Evolutionary conservation across 345 rosid genomes (phyloP), one percentile per base, ranked within the genome.

Genomic region (Clausena lansium): DNA sequence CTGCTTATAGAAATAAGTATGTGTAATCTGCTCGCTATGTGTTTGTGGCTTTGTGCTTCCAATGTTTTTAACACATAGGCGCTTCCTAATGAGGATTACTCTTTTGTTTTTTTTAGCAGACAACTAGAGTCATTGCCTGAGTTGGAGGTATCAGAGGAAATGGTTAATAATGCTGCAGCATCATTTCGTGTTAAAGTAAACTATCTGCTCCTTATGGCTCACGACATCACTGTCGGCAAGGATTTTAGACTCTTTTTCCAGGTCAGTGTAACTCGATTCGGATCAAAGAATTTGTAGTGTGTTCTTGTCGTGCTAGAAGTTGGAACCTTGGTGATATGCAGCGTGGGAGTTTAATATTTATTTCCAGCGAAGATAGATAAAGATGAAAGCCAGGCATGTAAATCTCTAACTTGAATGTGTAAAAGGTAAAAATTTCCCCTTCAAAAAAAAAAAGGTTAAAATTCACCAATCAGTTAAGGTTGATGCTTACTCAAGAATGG

Each of bases 1-100:
- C 91, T 82, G 88, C 85, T 79, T 83, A 76, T 71, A 82, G 88
- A 73, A 87, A 91, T 79, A 89, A 80, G 98, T 95, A 84, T 64
- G 70, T 59, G 28, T 32, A 30, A 47, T 47, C 60, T 75, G 50
- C 61, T 35, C 58, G 33, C 4, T 35, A 11, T 25, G 25, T n/a
- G 54, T 58, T 50, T 32, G 2, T 20, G 5, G 24, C 36, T 13
- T 20, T 52, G 57, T 52, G 57, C 4, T 45, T 45, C 3, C 17
- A 4, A 3, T 45, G 17, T 33, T 39, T 39, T 15, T 62, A 32
- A 19, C 9, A 4, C 19, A 7, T 11, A 9, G 38, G 36, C 7
- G 1, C 15, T 76, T 67, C 25, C 35, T 76, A 15, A 76, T 2
- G 72, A 11, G 60, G 38, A 20, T 47, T 28, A 24, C 47, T 28